Evolutionary conservation across 202 grass and related monocot species (phyloP).

Genomic region (Dendrocalamus latiflorus): DNA sequence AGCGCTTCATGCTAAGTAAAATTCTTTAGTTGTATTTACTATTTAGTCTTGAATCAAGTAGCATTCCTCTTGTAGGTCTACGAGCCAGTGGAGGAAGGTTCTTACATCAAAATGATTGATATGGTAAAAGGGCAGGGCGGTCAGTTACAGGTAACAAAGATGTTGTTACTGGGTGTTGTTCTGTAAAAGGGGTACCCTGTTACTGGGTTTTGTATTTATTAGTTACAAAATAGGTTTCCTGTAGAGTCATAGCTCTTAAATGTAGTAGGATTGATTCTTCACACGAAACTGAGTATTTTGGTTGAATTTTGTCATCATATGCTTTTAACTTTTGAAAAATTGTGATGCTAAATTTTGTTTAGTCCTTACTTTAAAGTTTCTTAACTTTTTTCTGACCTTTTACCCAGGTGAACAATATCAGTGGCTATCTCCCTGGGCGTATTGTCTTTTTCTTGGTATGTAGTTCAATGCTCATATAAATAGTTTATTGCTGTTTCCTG

Average conservation of each 20-base stretch:
- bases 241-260: not conserved
- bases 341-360: constrained; percentile 13
- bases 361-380: constrained; percentile 6
- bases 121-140: no score
- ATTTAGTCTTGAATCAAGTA: constrained; percentile 19
- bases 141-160: no score
- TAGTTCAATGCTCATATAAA: not conserved
- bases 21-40: constrained; percentile 12
- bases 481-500: constrained; percentile 1
- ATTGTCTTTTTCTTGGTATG: constrained; percentile 99
- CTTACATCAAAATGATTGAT: no score
- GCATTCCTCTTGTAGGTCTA: constrained; percentile 63
- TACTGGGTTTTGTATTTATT: not conserved
- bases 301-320: not conserved
- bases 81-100: constrained; percentile 76
- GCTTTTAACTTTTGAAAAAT: not conserved
- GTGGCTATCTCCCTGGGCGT: constrained; percentile 93
- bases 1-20: constrained; percentile 13
- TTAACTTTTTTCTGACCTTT: constrained; percentile 15
- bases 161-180: no score
- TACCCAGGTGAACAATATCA: constrained; percentile 93
- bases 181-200: constrained; percentile 13
- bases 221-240: not conserved
- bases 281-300: not conserved
- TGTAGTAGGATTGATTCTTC: not conserved